Evolutionary conservation across 352 stramenopile genomes (phyloP), one percentile per base, ranked within the genome.

Genomic region (Pythium folliculosum): DNA sequence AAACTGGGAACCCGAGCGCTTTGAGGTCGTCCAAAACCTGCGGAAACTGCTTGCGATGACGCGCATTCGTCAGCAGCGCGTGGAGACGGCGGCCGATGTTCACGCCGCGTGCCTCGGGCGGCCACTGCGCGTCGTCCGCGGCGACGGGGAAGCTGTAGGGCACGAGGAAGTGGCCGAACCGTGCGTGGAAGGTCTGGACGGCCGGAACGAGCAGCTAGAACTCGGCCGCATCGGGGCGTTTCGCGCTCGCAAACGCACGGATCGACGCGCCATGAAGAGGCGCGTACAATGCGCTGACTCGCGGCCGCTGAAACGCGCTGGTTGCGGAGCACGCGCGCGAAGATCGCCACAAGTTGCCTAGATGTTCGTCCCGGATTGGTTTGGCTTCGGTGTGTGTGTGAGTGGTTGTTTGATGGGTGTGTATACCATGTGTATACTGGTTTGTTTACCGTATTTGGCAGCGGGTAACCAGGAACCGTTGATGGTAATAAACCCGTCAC

Each of bases 141-240:
- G 65, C 53, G 21, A 71, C 48, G 40, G 50, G 65, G 52, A 65
- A 71, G 58, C 38, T 63, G 51, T 67, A 71, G 9, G 65, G 65
- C 65, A 71, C 65, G 58, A 67, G 25, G 23, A 66, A 67, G 27
- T 71, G 65, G 25, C 65, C 65, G n/a, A 60, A 60, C n/a, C 37
- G 27, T 0, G 25, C 57, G 27, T 54, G 57, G 52, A 71, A 71
- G 0, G 51, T 45, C 2, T 47, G 48, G 30, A 71, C 22, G 12
- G 57, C 58, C 5, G 65, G 65, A 25, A 67, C 32, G 50, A 71
- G 57, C 30, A 66, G 47, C 49, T 67, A 27, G 21, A 71, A 71
- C 30, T 63, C 23, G 43, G 49, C 51, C 16, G 55, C 32, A 22
- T 48, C 19, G 17, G 5, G 23, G 25, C 23, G n/a, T 22, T 22